These are phyloP conservation scores for Kalmusia sp. DNA, from an alignment of 2,329 filamentous ascomycete species.

Conservation along the genomic window DNA sequence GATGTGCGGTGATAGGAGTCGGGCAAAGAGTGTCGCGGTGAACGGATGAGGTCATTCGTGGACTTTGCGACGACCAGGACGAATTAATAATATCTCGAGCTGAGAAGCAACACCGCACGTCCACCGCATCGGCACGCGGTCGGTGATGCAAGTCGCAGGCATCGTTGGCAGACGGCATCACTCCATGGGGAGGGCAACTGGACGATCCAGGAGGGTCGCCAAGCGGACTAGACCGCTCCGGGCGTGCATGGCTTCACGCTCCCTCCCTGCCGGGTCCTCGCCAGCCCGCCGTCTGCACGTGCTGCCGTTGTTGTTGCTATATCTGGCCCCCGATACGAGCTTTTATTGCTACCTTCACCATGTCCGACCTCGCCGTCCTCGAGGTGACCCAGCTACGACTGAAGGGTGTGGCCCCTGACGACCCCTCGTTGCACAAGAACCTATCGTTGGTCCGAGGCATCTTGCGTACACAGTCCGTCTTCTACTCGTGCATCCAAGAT, in stretches of 20 bases:
- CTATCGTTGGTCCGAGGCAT: constrained; percentile 36
- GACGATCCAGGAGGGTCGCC: constrained; percentile 12
- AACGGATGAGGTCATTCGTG: constrained; percentile 20
- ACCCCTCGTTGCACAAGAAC: constrained; percentile 32
- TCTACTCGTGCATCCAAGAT: constrained; percentile 39
- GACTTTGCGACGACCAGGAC: constrained; percentile 11
- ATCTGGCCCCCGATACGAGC: constrained; percentile 31
- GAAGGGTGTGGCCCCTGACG: constrained; percentile 25
- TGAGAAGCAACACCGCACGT: constrained; percentile 21
- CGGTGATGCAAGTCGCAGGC: constrained; percentile 18
- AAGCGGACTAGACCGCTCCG: constrained; percentile 22
- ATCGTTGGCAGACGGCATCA: constrained; percentile 14
- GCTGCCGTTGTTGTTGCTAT: constrained; percentile 30
- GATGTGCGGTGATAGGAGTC: constrained; percentile 20
- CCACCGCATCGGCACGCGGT: constrained; percentile 2
- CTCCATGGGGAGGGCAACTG: constrained; percentile 14
- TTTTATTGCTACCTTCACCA: constrained; percentile 21
- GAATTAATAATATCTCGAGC: constrained; percentile 29
- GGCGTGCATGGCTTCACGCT: constrained; percentile 16
- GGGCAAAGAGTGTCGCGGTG: constrained; percentile 21
- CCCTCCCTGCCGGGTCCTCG: constrained; percentile 23
- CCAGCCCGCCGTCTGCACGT: constrained; percentile 23
- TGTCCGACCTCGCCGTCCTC: constrained; percentile 37
- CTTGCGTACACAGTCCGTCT: constrained; percentile 34
- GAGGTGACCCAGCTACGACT: constrained; percentile 38